Percentiles rank a stretch among this genome's conserved stretches.
phyloP scores from a whole-genome alignment of 2,329 filamentous ascomycete genomes.

The Colletotrichum abscissum region DNA sequence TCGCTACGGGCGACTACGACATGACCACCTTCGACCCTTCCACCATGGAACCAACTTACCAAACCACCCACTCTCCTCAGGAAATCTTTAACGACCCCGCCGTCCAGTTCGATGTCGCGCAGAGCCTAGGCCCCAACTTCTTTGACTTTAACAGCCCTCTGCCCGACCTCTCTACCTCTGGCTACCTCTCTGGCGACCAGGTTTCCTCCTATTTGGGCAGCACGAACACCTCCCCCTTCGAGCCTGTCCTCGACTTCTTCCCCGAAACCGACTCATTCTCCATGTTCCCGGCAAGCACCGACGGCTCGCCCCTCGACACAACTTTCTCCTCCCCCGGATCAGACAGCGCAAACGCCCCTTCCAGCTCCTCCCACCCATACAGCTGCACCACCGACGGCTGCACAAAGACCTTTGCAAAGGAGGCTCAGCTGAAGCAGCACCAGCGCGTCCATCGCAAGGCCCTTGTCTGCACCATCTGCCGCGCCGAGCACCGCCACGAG shows the following conservation, averaged over 20 bases:
- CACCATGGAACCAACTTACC: neutral
- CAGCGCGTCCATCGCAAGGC: constrained; percentile 37
- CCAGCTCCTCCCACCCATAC: constrained; percentile 13
- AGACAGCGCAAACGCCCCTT: constrained; percentile 6
- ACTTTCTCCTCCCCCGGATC: constrained; percentile 12
- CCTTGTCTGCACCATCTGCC: constrained; percentile 35
- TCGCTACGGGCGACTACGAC: constrained; percentile 21
- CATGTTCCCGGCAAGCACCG: constrained; percentile 1
- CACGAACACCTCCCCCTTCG: constrained; percentile 28
- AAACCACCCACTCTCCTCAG: neutral
- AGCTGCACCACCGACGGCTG: constrained; percentile 33
- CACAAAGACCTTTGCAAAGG: constrained; percentile 36
- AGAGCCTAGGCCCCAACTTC: constrained; percentile 10
- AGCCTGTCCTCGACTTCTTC: constrained; percentile 28
- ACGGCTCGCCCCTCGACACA: constrained; percentile 16
- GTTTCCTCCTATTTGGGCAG: constrained; percentile 28
- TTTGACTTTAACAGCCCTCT: constrained; percentile 30
- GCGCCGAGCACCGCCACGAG: constrained; percentile 31
- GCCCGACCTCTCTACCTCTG: constrained; percentile 25
- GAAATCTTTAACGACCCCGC: constrained; percentile 26
- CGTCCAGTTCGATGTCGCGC: constrained; percentile 23
- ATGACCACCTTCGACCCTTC: constrained; percentile 7
- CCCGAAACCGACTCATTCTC: constrained; percentile 4
- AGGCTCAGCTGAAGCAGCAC: constrained; percentile 37
- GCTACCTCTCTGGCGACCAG: constrained; percentile 30